phyloP scores from a whole-genome alignment of 2,329 filamentous ascomycete species.

The Blumeria hordei region DNA sequence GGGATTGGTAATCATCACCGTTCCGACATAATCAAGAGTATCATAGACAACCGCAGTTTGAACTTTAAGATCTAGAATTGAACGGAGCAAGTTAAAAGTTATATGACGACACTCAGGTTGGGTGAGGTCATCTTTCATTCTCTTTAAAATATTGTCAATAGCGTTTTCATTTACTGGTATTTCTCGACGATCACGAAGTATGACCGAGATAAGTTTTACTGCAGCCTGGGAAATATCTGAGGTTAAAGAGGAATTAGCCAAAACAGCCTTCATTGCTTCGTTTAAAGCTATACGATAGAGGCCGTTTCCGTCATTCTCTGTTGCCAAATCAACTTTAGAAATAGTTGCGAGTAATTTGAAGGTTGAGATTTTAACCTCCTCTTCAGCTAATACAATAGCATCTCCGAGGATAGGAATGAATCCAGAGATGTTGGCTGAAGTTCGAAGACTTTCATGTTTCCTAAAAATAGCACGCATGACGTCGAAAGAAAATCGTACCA shows the following conservation, averaged over 20 bases:
- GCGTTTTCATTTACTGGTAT: conserved; percentile 58
- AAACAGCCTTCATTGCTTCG: conserved; percentile 64
- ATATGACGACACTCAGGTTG: conserved; percentile 81
- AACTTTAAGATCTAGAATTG: conserved; percentile 63
- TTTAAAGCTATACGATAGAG: conserved; percentile 56
- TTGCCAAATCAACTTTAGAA: conserved; percentile 54
- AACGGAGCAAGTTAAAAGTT: conserved; percentile 81
- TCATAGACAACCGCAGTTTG: conserved; percentile 80
- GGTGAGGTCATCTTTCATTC: conserved; percentile 69
- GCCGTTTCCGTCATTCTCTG: conserved; percentile 34
- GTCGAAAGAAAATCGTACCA: conserved; percentile 71
- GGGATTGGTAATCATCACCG: conserved; percentile 89
- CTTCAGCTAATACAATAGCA: conserved; percentile 57
- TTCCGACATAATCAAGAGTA: conserved; percentile 65
- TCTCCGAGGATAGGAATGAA: conserved; percentile 83
- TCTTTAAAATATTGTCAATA: conserved; percentile 58
- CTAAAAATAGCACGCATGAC: conserved; percentile 65
- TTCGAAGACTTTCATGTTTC: conserved; percentile 63
- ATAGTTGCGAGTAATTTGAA: conserved; percentile 69
- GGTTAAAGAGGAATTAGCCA: conserved; percentile 51
- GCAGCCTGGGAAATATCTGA: conserved; percentile 71
- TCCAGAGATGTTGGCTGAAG: conserved; percentile 52
- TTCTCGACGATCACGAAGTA: conserved; percentile 58
- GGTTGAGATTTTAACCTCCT: conserved; percentile 77
- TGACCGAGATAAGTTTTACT: conserved; percentile 64